Conservation (phyloP, 1,139 yeast species). For the Geotrichum klebahnii region DNA sequence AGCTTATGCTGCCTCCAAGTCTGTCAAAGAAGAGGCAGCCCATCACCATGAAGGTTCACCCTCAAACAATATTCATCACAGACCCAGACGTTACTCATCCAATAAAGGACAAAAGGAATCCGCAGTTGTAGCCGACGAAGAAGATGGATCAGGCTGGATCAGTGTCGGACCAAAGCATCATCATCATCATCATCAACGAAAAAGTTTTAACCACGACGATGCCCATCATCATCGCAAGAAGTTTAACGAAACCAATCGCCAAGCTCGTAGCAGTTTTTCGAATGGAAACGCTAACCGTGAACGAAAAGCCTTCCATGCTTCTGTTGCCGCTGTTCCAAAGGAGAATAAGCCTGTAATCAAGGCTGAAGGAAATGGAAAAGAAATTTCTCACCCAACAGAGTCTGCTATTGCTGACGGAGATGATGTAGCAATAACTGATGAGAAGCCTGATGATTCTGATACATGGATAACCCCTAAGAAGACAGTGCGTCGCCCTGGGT, state of each 20-base stretch:
- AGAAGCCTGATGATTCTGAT: slow-evolving; percentile 14
- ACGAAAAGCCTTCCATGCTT: not conserved
- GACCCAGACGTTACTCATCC: slow-evolving; percentile 15
- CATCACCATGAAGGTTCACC: too few relatives aligned
- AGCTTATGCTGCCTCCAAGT: slow-evolving; percentile 19
- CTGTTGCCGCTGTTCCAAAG: slow-evolving; percentile 2
- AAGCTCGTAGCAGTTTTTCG: slow-evolving; percentile 14
- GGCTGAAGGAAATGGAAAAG: slow-evolving; percentile 1
- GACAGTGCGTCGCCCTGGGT: slow-evolving; percentile 14
- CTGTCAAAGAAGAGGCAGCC: not conserved
- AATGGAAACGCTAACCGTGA: not conserved
- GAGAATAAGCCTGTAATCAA: too few relatives aligned
- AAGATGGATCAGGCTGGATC: slow-evolving; percentile 39
- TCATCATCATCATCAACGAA: slow-evolving; percentile 17
- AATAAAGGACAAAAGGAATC: slow-evolving; percentile 5
- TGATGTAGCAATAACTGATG: slow-evolving; percentile 12
- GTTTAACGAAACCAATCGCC: slow-evolving; percentile 17
- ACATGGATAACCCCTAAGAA: slow-evolving; percentile 20
- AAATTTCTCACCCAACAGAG: not conserved
- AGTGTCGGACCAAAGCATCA: slow-evolving; percentile 32
- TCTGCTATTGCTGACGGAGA: slow-evolving; percentile 14
- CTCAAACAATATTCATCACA: slow-evolving; percentile 5
- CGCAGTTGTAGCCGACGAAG: slow-evolving; percentile 25
- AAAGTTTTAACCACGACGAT: slow-evolving; percentile 23
- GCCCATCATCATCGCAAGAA: slow-evolving; percentile 21